Percentiles rank a stretch among this genome's conserved stretches.
These are phyloP conservation scores for Penicillium sp. DNA, from an alignment of 2,329 filamentous ascomycete species.

Conservation along the genomic window DNA sequence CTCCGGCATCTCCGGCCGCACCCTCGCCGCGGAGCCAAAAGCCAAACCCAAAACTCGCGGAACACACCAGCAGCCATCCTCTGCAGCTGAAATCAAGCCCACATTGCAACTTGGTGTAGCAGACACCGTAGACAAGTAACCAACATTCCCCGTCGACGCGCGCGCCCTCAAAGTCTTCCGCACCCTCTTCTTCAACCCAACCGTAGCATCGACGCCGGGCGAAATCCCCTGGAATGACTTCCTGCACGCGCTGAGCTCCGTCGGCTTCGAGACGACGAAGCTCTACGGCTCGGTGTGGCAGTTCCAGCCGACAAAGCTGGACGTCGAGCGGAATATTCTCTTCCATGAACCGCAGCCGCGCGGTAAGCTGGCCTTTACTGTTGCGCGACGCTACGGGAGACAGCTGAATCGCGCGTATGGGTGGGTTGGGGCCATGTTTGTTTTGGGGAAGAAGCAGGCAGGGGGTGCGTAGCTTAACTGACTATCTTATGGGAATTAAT, in stretches of 20 bases:
- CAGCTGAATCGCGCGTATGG: slow-evolving; percentile 57
- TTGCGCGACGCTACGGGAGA: slow-evolving; percentile 55
- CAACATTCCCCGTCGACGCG: slow-evolving; percentile 40
- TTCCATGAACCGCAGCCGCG: slow-evolving; percentile 66
- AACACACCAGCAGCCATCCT: not conserved
- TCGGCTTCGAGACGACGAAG: slow-evolving; percentile 60
- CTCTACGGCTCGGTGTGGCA: slow-evolving; percentile 67
- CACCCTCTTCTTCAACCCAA: slow-evolving; percentile 47
- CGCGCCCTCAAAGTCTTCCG: slow-evolving; percentile 50
- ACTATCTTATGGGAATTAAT: too few relatives aligned
- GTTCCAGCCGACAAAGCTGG: slow-evolving; percentile 52
- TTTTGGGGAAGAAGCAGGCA: not conserved
- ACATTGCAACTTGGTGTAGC: not conserved
- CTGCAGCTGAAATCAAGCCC: not conserved
- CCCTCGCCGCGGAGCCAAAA: slow-evolving; percentile 1
- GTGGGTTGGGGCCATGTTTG: slow-evolving; percentile 56
- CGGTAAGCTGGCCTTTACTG: slow-evolving; percentile 56
- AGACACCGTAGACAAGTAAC: slow-evolving; percentile 22
- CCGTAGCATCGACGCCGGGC: slow-evolving; percentile 44
- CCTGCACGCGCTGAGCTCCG: slow-evolving; percentile 55
- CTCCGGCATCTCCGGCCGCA: not conserved
- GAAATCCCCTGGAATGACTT: slow-evolving; percentile 61
- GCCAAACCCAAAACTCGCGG: slow-evolving; percentile 25
- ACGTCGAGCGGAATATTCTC: slow-evolving; percentile 57
- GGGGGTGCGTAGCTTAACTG: too few relatives aligned